Evolutionary conservation across 202 grass and related monocot genomes (phyloP).

Genomic region (Panicum virgatum): DNA sequence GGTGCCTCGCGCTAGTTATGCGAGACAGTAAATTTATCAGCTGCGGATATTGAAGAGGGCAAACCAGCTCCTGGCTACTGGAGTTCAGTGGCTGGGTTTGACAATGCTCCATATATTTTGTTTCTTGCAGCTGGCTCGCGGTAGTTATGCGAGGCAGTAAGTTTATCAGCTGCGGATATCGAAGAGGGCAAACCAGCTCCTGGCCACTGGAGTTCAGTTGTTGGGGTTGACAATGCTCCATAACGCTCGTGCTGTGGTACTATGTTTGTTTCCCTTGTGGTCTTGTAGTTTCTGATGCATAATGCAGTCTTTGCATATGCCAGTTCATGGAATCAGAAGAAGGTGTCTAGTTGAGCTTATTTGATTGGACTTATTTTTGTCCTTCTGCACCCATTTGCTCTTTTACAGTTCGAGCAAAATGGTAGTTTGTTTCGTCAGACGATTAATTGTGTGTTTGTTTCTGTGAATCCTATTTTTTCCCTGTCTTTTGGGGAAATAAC

Average conservation of each 20-base stretch:
- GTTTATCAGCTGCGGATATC: slow-evolving; percentile 70
- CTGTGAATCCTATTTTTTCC: neutral
- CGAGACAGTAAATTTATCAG: too few species aligned
- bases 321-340: too few species aligned
- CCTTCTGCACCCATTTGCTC: too few species aligned
- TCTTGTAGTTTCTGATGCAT: neutral
- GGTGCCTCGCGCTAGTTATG: too few species aligned
- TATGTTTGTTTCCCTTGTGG: neutral
- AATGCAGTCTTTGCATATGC: too few species aligned
- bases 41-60: too few species aligned
- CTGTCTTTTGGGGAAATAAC: neutral
- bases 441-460: neutral
- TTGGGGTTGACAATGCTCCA: slow-evolving; percentile 55
- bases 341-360: too few species aligned
- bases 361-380: neutral
- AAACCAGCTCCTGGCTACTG: too few species aligned
- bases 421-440: too few species aligned
- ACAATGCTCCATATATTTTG: too few species aligned
- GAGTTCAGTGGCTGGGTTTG: too few species aligned
- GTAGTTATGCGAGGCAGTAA: slow-evolving; percentile 58
- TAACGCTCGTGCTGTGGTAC: neutral
- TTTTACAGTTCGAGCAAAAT: too few species aligned
- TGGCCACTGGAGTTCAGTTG: slow-evolving; percentile 49
- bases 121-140: slow-evolving; percentile 63
- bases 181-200: slow-evolving; percentile 54